Evolutionary conservation across 441 rosid genomes (phyloP).

Genomic region (Hura crepitans): DNA sequence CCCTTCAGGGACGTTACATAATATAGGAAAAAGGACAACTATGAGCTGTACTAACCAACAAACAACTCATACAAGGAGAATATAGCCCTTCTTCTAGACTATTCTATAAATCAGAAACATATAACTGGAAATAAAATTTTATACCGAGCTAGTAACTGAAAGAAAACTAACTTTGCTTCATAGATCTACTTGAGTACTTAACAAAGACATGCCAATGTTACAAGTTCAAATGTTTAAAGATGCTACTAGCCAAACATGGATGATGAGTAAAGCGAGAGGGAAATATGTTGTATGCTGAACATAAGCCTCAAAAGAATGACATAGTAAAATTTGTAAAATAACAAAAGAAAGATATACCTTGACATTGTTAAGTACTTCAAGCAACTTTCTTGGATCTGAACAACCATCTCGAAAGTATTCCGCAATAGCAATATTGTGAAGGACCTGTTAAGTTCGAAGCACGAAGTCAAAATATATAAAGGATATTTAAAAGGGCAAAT

Average conservation of each 20-base stretch:
- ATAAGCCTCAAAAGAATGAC: not conserved
- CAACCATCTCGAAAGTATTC: constrained; percentile 71
- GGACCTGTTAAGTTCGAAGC: constrained; percentile 48
- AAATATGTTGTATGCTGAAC: not conserved
- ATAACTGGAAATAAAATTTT: too few relatives aligned
- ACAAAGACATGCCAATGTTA: not conserved
- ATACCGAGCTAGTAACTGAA: too few relatives aligned
- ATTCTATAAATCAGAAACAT: too few relatives aligned
- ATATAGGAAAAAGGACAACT: too few relatives aligned
- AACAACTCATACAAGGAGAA: too few relatives aligned
- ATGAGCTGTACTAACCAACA: too few relatives aligned
- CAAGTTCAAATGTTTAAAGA: not conserved
- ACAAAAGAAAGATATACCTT: constrained; percentile 44
- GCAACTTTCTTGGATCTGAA: constrained; percentile 67
- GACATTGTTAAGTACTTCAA: constrained; percentile 59
- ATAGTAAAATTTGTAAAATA: not conserved
- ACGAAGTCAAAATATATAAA: constrained; percentile 6
- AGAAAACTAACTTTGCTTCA: too few relatives aligned
- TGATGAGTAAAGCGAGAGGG: not conserved
- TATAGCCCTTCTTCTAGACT: too few relatives aligned
- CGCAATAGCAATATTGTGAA: constrained; percentile 86
- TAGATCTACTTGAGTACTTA: too few relatives aligned
- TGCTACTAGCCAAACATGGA: not conserved
- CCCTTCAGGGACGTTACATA: too few relatives aligned
- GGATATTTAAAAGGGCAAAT: not conserved